phyloP scores from a whole-genome alignment of 164 flowering plant genomes.

The Vitis rupestris region DNA sequence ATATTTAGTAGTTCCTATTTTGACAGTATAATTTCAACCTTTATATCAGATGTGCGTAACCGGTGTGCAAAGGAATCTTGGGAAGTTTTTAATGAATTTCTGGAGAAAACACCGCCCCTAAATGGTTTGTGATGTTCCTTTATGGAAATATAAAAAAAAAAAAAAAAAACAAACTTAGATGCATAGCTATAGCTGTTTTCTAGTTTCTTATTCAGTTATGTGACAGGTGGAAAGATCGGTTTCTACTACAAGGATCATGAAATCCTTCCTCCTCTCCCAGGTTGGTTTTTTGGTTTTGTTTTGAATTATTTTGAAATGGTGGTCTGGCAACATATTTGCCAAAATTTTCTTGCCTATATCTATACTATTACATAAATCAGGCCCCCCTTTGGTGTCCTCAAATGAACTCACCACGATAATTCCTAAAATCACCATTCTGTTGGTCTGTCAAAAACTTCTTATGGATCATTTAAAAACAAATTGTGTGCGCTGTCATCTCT shows the following conservation, averaged over 20 bases:
- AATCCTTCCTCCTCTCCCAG: slow-evolving; percentile 96
- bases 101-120: slow-evolving; percentile 74
- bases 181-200: background rate
- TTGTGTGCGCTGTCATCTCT: background rate
- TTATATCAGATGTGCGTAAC: slow-evolving; percentile 69
- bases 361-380: too few species aligned
- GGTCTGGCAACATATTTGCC: background rate
- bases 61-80: slow-evolving; percentile 73
- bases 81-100: slow-evolving; percentile 68
- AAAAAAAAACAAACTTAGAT: too few species aligned
- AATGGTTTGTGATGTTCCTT: slow-evolving; percentile 53
- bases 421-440: too few species aligned
- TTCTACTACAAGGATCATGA: slow-evolving; percentile 97
- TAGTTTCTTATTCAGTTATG: slow-evolving; percentile 8
- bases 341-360: too few species aligned
- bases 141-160: too few species aligned
- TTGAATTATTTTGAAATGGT: background rate
- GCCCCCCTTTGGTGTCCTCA: too few species aligned
- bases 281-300: slow-evolving; percentile 27
- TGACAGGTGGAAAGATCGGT: slow-evolving; percentile 83
- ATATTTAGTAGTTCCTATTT: background rate
- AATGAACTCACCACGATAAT: too few species aligned
- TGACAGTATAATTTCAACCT: background rate
- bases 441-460: background rate
- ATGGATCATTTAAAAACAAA: background rate